A percentile compares a stretch with the other conserved stretches of the same genome.
phyloP scores from a whole-genome alignment of 352 stramenopile genomes.

The Elongisporangium prolatum region DNA sequence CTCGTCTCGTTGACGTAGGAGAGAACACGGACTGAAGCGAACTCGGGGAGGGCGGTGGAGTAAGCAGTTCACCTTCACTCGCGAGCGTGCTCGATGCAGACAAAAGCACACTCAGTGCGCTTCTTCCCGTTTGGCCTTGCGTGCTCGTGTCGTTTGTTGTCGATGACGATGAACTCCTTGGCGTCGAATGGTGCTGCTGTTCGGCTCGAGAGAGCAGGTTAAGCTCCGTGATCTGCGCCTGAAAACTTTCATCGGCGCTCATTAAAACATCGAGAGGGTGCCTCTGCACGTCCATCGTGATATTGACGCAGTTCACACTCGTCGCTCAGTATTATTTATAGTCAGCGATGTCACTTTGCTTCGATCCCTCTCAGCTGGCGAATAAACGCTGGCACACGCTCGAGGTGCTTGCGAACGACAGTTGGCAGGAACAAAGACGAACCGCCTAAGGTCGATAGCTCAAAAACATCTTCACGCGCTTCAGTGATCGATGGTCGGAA shows the following conservation, averaged over 20 bases:
- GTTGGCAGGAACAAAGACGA: conserved; percentile 36
- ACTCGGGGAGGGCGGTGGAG: neutral
- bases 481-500: conserved; percentile 19
- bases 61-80: conserved; percentile 1
- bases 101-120: neutral
- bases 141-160: conserved; percentile 4
- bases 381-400: conserved; percentile 50
- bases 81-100: neutral
- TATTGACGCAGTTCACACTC: conserved; percentile 2
- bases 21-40: neutral
- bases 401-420: conserved; percentile 37
- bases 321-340: neutral
- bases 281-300: conserved; percentile 5
- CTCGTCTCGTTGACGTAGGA: neutral
- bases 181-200: conserved; percentile 10
- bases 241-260: conserved; percentile 10
- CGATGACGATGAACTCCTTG: neutral
- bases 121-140: neutral
- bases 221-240: conserved; percentile 42
- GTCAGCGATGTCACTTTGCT: neutral
- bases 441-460: conserved; percentile 24
- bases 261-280: neutral
- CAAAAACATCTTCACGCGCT: conserved; percentile 28
- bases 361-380: conserved; percentile 22
- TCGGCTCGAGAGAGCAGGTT: conserved; percentile 35